Base-by-base conservation (phyloP, 2,329 filamentous ascomycete species). In the Mycogone perniciosa region DNA sequence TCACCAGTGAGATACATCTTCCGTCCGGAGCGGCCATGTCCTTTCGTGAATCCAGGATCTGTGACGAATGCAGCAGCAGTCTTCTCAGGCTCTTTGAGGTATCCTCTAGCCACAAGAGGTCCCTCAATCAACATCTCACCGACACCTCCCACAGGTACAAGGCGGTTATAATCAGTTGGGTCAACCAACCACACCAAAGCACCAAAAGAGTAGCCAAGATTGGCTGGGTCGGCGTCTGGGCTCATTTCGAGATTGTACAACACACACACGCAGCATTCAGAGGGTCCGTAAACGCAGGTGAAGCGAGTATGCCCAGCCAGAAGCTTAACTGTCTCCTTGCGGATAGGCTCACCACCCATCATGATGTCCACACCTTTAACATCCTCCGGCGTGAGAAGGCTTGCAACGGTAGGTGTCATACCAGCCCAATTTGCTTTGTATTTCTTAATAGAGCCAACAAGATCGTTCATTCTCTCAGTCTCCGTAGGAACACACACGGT, bases 401-500 rank as follows among this genome's bases (percentile, higher is more conserved):
- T 33, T n/a, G 13, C 11, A 7, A 50, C 29, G 2, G 48, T 33
- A n/a, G 40, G 48, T 10, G 48, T 50, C 6, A 44, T 27, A 31
- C 31, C 29, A 11, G 29, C 30, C 42, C 30, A 31, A 13, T 5
- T 44, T 9, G 26, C 42, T 5, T 27, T n/a, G 6, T 35, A 44
- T 0, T 51, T 29, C 8, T 44, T 43, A 4, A 57, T 44, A n/a
- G 50, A 50, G 2, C 42, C 50, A 3, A 40, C 13, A 10, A 58
- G 30, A 11, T 52, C 47, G 20, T 57, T 55, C 46, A 58, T 44
- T 11, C 52, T 31, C 9, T 51, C 31, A 4, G 50, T 11, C 6
- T 59, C 56, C 1, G 50, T 50, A 2, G 57, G 57, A 13, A 59
- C 30, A 34, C 50, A 56, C 11, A 56, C 20, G 8, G 35, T 38